These are phyloP conservation scores for Bruguiera sexangula DNA, from an alignment of 345 rosid genomes.

Conservation along the genomic window DNA sequence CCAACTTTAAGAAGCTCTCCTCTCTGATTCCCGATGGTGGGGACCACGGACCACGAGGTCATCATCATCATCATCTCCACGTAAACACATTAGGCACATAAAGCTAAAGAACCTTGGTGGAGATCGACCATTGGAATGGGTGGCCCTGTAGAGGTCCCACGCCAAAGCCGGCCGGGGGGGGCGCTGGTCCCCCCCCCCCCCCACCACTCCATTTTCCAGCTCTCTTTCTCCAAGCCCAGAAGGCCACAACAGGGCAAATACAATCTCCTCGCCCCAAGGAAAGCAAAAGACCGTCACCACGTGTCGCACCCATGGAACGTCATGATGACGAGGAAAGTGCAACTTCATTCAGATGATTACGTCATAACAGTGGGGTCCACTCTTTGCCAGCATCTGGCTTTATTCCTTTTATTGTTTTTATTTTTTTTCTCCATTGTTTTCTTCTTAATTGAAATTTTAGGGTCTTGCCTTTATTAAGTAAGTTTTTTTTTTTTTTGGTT, in stretches of 20 bases:
- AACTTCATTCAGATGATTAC: slow-evolving; percentile 27
- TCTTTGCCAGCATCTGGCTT: not conserved
- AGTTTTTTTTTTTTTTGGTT: too few relatives aligned
- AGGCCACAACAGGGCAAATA: too few relatives aligned
- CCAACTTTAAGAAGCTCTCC: not conserved
- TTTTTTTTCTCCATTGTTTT: not conserved
- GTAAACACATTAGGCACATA: not conserved
- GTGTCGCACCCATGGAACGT: slow-evolving; percentile 31
- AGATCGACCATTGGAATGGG: not conserved
- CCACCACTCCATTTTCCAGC: not conserved
- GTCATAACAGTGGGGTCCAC: slow-evolving; percentile 5
- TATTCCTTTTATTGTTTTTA: not conserved
- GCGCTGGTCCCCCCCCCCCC: too few relatives aligned
- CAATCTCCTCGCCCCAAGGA: slow-evolving; percentile 43
- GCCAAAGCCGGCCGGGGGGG: too few relatives aligned
- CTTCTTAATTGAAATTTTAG: too few relatives aligned
- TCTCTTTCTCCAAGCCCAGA: not conserved
- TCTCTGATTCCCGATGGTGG: not conserved
- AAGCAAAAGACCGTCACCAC: slow-evolving; percentile 23
- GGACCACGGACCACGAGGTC: slow-evolving; percentile 2
- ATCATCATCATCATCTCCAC: not conserved
- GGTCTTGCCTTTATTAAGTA: too few relatives aligned
- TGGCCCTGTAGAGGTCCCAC: not conserved
- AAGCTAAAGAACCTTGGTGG: not conserved
- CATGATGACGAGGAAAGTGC: slow-evolving; percentile 37